These are phyloP conservation scores for Globisporangium cederbergense DNA, from an alignment of 352 stramenopile genomes.

Conservation along the genomic window DNA sequence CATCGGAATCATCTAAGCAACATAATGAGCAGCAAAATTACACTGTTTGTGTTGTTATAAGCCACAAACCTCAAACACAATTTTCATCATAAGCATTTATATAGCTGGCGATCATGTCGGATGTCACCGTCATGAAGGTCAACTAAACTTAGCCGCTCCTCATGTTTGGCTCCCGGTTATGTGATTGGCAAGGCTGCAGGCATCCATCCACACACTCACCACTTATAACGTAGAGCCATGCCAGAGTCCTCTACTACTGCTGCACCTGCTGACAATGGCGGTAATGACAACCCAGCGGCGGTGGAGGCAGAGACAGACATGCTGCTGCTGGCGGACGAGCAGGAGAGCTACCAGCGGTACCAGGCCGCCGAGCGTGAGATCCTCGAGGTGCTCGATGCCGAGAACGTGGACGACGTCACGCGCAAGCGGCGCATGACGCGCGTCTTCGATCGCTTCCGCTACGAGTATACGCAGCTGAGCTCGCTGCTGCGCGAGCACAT, in stretches of 20 bases:
- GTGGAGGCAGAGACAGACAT: neutral
- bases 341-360: conserved; percentile 32
- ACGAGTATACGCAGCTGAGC: conserved; percentile 61
- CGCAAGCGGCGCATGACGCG: conserved; percentile 58
- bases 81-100: neutral
- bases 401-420: conserved; percentile 42
- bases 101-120: neutral
- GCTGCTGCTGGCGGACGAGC: conserved; percentile 17
- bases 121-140: neutral
- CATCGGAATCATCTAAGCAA: too few relatives aligned
- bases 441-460: conserved; percentile 64
- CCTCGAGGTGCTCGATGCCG: conserved; percentile 40
- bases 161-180: neutral
- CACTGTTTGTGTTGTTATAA: neutral
- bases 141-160: neutral
- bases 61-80: neutral
- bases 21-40: neutral
- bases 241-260: neutral
- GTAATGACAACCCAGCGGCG: neutral
- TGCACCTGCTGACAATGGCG: neutral
- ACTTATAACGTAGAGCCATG: neutral
- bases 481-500: conserved; percentile 49
- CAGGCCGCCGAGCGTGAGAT: conserved; percentile 49
- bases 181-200: neutral
- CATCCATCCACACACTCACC: neutral